phyloP scores from a whole-genome alignment of 2,329 filamentous ascomycete genomes.

The Chaetomiaceae sp. region DNA sequence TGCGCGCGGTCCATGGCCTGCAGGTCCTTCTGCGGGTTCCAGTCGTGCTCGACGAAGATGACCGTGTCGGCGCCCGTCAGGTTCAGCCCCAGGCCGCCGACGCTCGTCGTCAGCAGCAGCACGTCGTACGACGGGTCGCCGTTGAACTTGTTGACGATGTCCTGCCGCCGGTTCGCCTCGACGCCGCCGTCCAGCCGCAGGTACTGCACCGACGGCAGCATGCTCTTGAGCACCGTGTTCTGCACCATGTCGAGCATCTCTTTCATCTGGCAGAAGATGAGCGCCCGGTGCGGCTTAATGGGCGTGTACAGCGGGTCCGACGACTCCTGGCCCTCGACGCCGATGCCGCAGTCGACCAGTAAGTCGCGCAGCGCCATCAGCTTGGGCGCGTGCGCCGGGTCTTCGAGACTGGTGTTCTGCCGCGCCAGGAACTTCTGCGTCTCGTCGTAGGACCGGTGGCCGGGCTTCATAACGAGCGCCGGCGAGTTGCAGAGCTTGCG shows the following conservation, averaged over 20 bases:
- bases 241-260: conserved; percentile 99
- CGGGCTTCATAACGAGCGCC: conserved; percentile 90
- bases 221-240: conserved; percentile 79
- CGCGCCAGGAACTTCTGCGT: conserved; percentile 74
- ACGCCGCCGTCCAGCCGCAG: conserved; percentile 91
- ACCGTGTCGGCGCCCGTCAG: conserved; percentile 96
- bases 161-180: conserved; percentile 87
- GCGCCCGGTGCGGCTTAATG: conserved; percentile 89
- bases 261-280: conserved; percentile 99
- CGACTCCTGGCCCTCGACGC: conserved; percentile 59
- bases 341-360: conserved; percentile 97
- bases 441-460: conserved; percentile 81
- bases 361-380: conserved; percentile 83
- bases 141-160: conserved; percentile 99
- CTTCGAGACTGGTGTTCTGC: conserved; percentile 75
- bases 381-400: conserved; percentile 86
- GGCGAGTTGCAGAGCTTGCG: conserved; percentile 98
- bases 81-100: conserved; percentile 90
- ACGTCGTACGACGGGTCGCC: conserved; percentile 95
- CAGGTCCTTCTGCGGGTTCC: conserved; percentile 98
- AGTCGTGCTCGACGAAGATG: conserved; percentile 99
- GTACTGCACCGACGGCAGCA: conserved; percentile 89
- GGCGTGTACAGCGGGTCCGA: conserved; percentile 63
- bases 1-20: conserved; percentile 99
- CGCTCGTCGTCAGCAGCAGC: conserved; percentile 85